These are phyloP conservation scores for Neofusicoccum sp. DNA, from an alignment of 2,329 filamentous ascomycete species.

Conservation along the genomic window DNA sequence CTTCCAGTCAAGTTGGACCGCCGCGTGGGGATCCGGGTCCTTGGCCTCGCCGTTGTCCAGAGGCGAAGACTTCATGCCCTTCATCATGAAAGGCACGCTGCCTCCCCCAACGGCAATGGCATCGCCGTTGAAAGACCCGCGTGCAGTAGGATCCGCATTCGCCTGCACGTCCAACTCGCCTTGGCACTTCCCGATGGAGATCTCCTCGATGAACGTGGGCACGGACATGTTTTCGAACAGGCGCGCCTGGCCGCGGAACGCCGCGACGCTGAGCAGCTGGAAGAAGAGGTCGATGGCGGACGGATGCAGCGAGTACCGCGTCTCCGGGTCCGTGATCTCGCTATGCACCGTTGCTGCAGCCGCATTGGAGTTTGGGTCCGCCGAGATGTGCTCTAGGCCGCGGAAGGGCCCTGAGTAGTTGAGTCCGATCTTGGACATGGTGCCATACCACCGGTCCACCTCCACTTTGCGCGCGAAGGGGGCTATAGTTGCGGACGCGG, in stretches of 20 bases:
- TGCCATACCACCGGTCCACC: neutral
- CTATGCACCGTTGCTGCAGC: neutral
- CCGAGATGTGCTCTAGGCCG: neutral
- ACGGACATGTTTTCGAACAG: conserved; percentile 2
- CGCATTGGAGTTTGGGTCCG: neutral
- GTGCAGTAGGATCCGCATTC: neutral
- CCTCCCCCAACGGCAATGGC: conserved; percentile 8
- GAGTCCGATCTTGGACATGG: neutral
- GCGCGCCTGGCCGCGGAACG: conserved; percentile 25
- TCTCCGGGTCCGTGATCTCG: neutral
- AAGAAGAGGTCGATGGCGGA: conserved; percentile 21
- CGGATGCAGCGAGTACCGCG: conserved; percentile 23
- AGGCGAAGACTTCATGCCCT: conserved; percentile 13
- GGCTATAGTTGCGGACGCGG: no score
- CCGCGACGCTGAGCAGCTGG: conserved; percentile 23
- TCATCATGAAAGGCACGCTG: conserved; percentile 21
- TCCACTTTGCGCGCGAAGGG: no score
- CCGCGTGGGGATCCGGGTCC: conserved; percentile 15
- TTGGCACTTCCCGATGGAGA: conserved; percentile 21
- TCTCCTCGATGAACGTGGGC: conserved; percentile 22
- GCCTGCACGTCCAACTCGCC: neutral
- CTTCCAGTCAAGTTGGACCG: conserved; percentile 27
- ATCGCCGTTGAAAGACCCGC: neutral
- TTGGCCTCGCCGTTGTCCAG: neutral
- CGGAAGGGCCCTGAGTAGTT: conserved; percentile 9